These are phyloP conservation scores for Tremella yokohamensis DNA, from an alignment of 768 basidiomycete species.

Conservation along the genomic window DNA sequence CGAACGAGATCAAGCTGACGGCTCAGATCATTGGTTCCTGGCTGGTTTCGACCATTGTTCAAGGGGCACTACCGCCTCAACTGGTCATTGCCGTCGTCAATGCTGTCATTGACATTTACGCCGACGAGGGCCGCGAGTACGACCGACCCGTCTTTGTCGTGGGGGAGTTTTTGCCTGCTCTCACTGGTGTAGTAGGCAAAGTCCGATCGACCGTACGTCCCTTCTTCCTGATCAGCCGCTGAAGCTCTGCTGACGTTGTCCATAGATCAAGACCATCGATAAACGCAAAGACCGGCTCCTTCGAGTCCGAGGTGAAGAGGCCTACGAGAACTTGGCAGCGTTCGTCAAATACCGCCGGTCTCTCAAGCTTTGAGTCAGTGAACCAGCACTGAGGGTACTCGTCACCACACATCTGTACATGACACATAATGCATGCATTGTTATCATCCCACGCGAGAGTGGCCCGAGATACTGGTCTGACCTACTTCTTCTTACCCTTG, in stretches of 20 bases:
- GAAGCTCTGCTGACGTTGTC: not conserved
- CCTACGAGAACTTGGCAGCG: constrained; percentile 52
- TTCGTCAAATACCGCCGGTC: constrained; percentile 52
- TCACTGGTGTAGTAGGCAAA: constrained; percentile 41
- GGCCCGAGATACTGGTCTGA: not conserved
- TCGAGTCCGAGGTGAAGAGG: constrained; percentile 51
- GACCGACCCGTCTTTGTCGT: constrained; percentile 56
- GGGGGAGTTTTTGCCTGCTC: constrained; percentile 38
- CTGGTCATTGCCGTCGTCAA: constrained; percentile 71
- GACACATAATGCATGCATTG: no score
- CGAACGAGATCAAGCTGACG: not conserved
- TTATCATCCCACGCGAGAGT: no score
- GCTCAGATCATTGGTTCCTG: constrained; percentile 45
- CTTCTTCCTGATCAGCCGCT: not conserved
- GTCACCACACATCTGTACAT: no score
- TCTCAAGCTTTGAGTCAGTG: not conserved
- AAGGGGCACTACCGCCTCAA: constrained; percentile 52
- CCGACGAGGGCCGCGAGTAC: constrained; percentile 75
- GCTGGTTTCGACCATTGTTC: constrained; percentile 55
- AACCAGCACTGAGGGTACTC: not conserved
- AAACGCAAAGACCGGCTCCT: constrained; percentile 50
- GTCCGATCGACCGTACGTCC: constrained; percentile 50
- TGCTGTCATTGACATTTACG: constrained; percentile 86
- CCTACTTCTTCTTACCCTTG: constrained; percentile 29
- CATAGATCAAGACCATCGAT: constrained; percentile 51